Base-by-base conservation (phyloP, 2,329 filamentous ascomycete species). In the Ophiobolus disseminans region DNA sequence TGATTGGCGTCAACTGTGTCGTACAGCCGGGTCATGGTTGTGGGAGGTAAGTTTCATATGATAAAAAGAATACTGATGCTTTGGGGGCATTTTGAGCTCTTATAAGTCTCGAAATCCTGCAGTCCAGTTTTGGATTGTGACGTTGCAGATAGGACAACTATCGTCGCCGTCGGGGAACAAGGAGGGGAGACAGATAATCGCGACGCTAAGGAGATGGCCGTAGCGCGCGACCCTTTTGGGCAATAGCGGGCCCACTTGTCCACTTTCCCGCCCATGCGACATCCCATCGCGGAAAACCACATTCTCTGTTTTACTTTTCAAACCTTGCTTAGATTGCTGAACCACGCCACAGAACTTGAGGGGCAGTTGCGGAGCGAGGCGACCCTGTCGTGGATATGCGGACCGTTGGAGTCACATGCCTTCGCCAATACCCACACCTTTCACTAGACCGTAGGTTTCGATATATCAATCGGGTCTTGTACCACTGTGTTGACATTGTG, bases 21-120 rank as follows among this genome's bases (percentile, higher is more conserved):
- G 34, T 64, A 60, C 17, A 48, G 52, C n/a, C 53, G 47, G 40
- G 53, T 35, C 59, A 60, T 59, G 11, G 20, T 38, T 21, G 19
- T 14, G 13, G 35, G 19, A 7, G 34, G 19, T 7, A 19, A 20
- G 21, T 6, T 13, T 11, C 19, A 36, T 13, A 36, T 8, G 16
- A 10, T 19, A 9, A 22, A 11, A 9, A 20, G 3, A 19, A 3
- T 3, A 9, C 10, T 28, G 25, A n/a, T 28, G 25, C 9, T n/a
- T 3, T 9, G 9, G 25, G 25, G 9, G 9, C 25, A 5, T 28
- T 3, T 5, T 28, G 10, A 28, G 10, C 3, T 3, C 25, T n/a
- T n/a, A n/a, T n/a, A n/a, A n/a, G n/a, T n/a, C n/a, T n/a, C n/a
- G n/a, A n/a, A n/a, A n/a, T n/a, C n/a, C n/a, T n/a, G n/a, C n/a